Percentiles rank a stretch among this genome's conserved stretches.
Conservation (phyloP, 2,329 filamentous ascomycete species). For the Epichloe hybrida region DNA sequence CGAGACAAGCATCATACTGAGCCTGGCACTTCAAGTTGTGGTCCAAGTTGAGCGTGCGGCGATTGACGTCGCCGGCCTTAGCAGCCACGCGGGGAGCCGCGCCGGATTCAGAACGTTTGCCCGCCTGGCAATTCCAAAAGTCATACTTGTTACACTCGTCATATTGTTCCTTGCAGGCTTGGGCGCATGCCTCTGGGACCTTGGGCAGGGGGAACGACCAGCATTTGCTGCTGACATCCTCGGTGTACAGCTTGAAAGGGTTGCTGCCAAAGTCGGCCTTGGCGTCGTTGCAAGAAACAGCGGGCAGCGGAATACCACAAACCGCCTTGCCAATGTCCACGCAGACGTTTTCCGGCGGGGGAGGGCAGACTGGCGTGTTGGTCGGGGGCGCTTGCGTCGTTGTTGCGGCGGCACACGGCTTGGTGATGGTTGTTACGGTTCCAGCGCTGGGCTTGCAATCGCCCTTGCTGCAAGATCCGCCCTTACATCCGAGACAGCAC, state of each 20-base stretch:
- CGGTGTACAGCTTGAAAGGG: not conserved
- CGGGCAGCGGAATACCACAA: not conserved
- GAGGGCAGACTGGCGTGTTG: not conserved
- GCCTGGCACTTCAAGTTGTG: not conserved
- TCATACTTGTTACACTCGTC: not conserved
- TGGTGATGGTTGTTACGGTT: not conserved
- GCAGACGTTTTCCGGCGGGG: not conserved
- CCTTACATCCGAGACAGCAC: not conserved
- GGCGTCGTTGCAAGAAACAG: not conserved
- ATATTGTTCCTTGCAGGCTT: not conserved
- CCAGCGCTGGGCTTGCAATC: not conserved
- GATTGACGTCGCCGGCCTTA: too few species aligned
- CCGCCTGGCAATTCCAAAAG: not conserved
- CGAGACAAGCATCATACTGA: not conserved
- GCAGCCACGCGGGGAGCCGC: too few species aligned
- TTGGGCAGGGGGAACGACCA: not conserved
- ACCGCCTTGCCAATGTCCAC: not conserved
- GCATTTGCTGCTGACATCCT: not conserved
- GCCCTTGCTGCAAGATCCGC: not conserved
- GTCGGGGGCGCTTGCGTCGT: not conserved
- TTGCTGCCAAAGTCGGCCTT: not conserved
- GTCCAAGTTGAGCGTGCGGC: too few species aligned
- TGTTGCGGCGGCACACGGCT: not conserved
- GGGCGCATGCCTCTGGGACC: not conserved
- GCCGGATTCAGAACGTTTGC: too few species aligned